Evolutionary conservation across 1,284 basidiomycete species (phyloP).

Genomic region (Heimioporus retisporus): DNA sequence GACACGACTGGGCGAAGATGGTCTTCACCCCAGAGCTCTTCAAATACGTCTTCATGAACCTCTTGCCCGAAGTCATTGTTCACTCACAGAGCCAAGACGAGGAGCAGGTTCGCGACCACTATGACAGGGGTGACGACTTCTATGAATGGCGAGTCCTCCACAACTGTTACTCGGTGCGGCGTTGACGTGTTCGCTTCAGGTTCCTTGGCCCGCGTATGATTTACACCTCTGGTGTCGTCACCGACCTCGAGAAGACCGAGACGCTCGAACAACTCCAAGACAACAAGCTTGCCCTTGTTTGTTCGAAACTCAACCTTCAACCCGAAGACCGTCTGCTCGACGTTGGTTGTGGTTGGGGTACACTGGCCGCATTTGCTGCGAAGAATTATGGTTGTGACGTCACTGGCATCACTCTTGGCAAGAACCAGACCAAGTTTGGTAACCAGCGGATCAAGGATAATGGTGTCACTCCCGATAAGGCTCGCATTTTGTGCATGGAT

Average conservation of each 20-base stretch:
- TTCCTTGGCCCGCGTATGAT: conserved; percentile 98
- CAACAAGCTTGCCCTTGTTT: conserved; percentile 97
- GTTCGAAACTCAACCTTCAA: conserved; percentile 93
- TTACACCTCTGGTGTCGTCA: conserved; percentile 95
- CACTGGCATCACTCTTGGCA: conserved; percentile 94
- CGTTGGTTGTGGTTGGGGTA: conserved; percentile 99
- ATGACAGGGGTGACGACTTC: conserved; percentile 98
- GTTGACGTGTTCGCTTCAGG: conserved; percentile 49
- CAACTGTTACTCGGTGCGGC: too few relatives aligned
- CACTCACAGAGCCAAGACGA: conserved; percentile 95
- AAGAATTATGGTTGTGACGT: conserved; percentile 98
- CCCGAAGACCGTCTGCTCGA: conserved; percentile 89
- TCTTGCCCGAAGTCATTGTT: conserved; percentile 94
- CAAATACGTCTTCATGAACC: conserved; percentile 91
- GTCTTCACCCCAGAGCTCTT: conserved; percentile 89
- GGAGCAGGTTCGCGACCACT: conserved; percentile 97
- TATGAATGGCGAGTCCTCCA: conserved; percentile 75
- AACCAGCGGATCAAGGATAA: conserved; percentile 90
- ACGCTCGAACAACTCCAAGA: conserved; percentile 98
- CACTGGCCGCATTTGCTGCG: conserved; percentile 93
- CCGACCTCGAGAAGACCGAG: conserved; percentile 81
- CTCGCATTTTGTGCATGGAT: conserved; percentile 95
- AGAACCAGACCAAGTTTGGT: conserved; percentile 94
- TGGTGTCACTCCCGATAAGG: conserved; percentile 81
- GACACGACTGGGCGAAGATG: conserved; percentile 97